Evolutionary conservation across 805 yeast genomes (phyloP), one percentile per base, ranked within the genome.

Genomic region (Ogataea populi-albae): DNA sequence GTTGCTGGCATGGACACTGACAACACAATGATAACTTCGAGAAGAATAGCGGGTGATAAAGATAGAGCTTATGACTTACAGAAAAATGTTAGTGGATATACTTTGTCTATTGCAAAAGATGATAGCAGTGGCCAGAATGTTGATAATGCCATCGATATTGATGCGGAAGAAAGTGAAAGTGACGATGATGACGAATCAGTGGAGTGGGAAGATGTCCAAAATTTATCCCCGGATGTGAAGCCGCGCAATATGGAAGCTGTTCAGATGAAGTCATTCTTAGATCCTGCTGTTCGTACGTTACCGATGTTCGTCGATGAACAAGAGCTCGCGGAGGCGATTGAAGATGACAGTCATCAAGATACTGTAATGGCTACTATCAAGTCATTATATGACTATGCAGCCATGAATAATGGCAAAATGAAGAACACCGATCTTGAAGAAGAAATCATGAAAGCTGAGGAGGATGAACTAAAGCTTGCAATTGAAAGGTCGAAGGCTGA

Each of bases 71-170:
- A 93, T 51, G 73, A 81, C 30, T 69, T 93, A 33, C 73, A 82
- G 15, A 75, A 81, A 45, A 84, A 81, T 25, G 86, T 81, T 8
- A 81, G 79, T 46, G 97, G 97, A 0, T 89, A 93, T 86, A 77
- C 88, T 0, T 59, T 89, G 29, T 77, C 91, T 0, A 62, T 89
- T 23, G 20, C 35, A 5, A 33, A 34, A n/a, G 67, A 65, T 22
- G 65, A 65, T 11, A 59, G 62, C 4, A 66, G 66, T 32, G 74
- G 73, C 1, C 61, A 65, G 3, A 60, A 61, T 9, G 47, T 46
- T 1, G 52, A 58, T 0, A 69, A 71, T 29, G 80, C 87, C 0
- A 73, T 80, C 31, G 59, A 63, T 3, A 34, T 80, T 11, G 82
- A 73, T 41, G 17, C 12, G 6, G 45, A 35, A 8, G 38, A 33